Percentiles rank a stretch among this genome's conserved stretches.
phyloP scores from a whole-genome alignment of 1,284 basidiomycete genomes.

The Pyrrhoderma lamaoense region DNA sequence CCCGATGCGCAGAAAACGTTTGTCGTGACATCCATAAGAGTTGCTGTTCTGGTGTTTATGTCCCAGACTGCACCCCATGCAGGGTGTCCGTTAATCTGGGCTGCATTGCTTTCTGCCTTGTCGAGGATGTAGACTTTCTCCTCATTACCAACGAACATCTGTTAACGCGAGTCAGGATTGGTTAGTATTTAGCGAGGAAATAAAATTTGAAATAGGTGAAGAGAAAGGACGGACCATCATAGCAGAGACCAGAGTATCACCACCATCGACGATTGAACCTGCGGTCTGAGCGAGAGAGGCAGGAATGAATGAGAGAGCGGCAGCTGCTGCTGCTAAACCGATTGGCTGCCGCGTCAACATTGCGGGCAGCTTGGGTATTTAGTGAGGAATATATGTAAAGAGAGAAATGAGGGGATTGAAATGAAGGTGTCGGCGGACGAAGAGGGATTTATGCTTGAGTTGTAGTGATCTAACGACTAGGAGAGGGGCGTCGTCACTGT shows the following conservation, averaged over 20 bases:
- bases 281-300: constrained; percentile 18
- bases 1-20: constrained; percentile 83
- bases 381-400: too few species aligned
- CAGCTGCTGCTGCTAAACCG: not conserved
- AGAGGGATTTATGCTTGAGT: too few species aligned
- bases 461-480: too few species aligned
- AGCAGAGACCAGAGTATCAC: constrained; percentile 20
- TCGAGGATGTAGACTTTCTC: constrained; percentile 41
- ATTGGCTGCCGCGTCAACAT: too few species aligned
- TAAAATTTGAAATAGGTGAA: too few species aligned
- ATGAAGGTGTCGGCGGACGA: too few species aligned
- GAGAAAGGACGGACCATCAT: constrained; percentile 20
- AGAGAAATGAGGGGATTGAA: too few species aligned
- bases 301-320: constrained; percentile 12
- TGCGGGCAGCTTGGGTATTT: too few species aligned
- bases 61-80: constrained; percentile 42
- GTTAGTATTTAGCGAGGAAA: not conserved
- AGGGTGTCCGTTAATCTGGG: constrained; percentile 38
- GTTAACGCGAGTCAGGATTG: not conserved
- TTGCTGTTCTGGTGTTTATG: constrained; percentile 41
- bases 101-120: constrained; percentile 47
- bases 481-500: too few species aligned
- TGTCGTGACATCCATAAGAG: constrained; percentile 64
- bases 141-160: constrained; percentile 40
- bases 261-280: constrained; percentile 19